phyloP scores from a whole-genome alignment of 179 eudicot species.

The Beta lomatogona region DNA sequence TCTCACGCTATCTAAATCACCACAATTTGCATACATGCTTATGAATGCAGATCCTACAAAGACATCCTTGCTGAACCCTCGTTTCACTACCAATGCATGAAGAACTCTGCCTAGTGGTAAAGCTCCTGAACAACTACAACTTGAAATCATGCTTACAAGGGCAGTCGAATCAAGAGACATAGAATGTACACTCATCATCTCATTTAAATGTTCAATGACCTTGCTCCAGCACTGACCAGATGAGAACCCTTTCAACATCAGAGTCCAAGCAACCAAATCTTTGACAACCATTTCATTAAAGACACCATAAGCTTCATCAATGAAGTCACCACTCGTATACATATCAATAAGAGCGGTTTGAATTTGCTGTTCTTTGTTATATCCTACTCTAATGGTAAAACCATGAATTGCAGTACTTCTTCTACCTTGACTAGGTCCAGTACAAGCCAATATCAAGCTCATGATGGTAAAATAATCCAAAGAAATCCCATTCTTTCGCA shows the following conservation, averaged over 20 bases:
- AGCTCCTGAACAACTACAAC: conserved; percentile 38
- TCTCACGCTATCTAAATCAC: conserved; percentile 36
- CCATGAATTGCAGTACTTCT: conserved; percentile 34
- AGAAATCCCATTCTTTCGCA: conserved; percentile 34
- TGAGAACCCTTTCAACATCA: conserved; percentile 46
- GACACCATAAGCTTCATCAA: conserved; percentile 41
- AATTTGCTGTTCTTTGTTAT: conserved; percentile 38
- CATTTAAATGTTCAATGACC: conserved; percentile 37
- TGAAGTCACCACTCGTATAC: conserved; percentile 35
- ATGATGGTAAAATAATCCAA: conserved; percentile 42
- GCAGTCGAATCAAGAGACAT: conserved; percentile 44
- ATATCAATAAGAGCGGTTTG: conserved; percentile 44
- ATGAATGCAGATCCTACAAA: conserved; percentile 48
- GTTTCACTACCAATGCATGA: conserved; percentile 38
- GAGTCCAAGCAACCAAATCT: conserved; percentile 51
- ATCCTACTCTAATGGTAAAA: conserved; percentile 31
- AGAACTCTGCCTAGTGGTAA: conserved; percentile 36
- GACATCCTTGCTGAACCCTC: conserved; percentile 42
- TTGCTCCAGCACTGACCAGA: conserved; percentile 33
- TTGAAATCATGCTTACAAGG: conserved; percentile 36
- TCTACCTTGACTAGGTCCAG: conserved; percentile 4
- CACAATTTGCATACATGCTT: conserved; percentile 49
- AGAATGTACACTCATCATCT: conserved; percentile 31
- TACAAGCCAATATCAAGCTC: conserved; percentile 41
- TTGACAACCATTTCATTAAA: conserved; percentile 40